These are phyloP conservation scores for Penicillium crustosum DNA, from an alignment of 2,329 filamentous ascomycete species.

Conservation along the genomic window DNA sequence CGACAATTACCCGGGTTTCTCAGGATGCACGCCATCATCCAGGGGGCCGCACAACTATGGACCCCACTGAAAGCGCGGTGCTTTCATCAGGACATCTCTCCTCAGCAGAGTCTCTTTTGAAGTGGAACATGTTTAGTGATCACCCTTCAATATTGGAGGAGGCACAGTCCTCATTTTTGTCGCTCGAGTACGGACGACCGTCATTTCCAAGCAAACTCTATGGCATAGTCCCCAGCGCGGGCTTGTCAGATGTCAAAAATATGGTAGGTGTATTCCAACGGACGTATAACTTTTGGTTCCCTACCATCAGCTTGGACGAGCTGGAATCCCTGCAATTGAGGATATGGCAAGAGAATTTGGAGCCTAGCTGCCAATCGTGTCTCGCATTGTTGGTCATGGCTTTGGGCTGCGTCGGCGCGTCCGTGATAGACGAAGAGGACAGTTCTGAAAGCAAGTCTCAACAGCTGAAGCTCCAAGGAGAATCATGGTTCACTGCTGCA, in stretches of 20 bases:
- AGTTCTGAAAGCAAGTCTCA: neutral
- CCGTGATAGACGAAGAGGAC: neutral
- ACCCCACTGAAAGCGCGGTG: conserved; percentile 10
- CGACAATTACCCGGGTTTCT: neutral
- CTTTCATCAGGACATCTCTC: conserved; percentile 11
- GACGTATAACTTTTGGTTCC: conserved; percentile 14
- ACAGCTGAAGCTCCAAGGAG: conserved; percentile 3
- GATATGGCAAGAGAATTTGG: conserved; percentile 7
- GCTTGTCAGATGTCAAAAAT: conserved; percentile 5
- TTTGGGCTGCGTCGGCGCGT: conserved; percentile 10
- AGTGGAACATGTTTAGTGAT: neutral
- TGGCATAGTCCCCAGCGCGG: conserved; percentile 5
- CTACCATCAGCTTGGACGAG: conserved; percentile 7
- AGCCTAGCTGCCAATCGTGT: conserved; percentile 8
- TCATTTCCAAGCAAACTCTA: conserved; percentile 3
- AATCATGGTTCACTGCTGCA: conserved; percentile 10
- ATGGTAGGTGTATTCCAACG: conserved; percentile 6
- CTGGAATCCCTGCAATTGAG: conserved; percentile 1
- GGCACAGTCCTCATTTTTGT: conserved; percentile 1
- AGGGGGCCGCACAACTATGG: neutral
- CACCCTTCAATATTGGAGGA: conserved; percentile 4
- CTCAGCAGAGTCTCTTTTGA: conserved; percentile 9
- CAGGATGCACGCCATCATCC: conserved; percentile 4
- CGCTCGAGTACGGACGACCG: conserved; percentile 1
- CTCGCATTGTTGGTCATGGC: conserved; percentile 12